Evolutionary conservation across 805 yeast genomes (phyloP).

Genomic region (Nakazawaea anatomiae): DNA sequence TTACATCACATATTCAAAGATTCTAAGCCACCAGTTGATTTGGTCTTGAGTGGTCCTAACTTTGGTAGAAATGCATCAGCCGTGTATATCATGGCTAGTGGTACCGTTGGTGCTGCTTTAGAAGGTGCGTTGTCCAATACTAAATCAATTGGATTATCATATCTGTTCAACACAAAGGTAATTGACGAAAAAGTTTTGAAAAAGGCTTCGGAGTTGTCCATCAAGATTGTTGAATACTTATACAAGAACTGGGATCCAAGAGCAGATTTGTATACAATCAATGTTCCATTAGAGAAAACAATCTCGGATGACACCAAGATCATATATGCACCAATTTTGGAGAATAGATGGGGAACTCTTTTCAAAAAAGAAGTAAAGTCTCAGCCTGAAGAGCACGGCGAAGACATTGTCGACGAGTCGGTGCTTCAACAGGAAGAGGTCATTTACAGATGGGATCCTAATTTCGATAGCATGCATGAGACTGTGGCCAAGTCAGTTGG

Average conservation of each 20-base stretch:
- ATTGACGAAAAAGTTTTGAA: constrained; percentile 46
- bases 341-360: constrained; percentile 74
- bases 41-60: constrained; percentile 93
- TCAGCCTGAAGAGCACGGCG: constrained; percentile 13
- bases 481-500: constrained; percentile 35
- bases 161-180: constrained; percentile 59
- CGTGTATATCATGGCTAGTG: constrained; percentile 82
- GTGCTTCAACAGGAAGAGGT: constrained; percentile 32
- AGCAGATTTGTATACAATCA: constrained; percentile 75
- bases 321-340: constrained; percentile 70
- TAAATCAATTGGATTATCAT: constrained; percentile 75
- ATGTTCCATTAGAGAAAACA: constrained; percentile 60
- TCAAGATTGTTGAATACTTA: constrained; percentile 56
- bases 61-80: constrained; percentile 91
- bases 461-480: constrained; percentile 62
- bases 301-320: constrained; percentile 46
- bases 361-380: constrained; percentile 30
- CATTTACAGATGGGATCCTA: constrained; percentile 74
- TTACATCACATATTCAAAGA: constrained; percentile 56
- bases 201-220: constrained; percentile 65
- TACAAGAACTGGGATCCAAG: constrained; percentile 48
- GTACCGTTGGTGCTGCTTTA: constrained; percentile 96
- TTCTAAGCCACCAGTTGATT: constrained; percentile 59
- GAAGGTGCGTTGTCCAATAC: constrained; percentile 77
- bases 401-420: constrained; percentile 45